phyloP scores from a whole-genome alignment of 78 protist species.

The Tieghemostelium lacteum region DNA sequence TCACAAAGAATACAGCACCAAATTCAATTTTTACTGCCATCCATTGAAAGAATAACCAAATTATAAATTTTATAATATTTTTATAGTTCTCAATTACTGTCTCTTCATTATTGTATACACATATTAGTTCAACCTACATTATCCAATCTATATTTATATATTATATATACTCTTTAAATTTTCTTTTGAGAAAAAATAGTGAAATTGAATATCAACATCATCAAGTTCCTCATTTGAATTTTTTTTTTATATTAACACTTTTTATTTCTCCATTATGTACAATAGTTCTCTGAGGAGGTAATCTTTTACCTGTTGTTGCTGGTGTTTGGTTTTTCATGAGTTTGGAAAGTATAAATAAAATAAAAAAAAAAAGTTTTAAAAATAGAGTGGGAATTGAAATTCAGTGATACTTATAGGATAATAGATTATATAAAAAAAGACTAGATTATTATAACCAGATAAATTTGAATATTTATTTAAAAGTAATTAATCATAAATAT shows the following conservation, averaged over 20 bases:
- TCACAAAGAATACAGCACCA: conserved; percentile 38
- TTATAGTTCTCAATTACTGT: background rate
- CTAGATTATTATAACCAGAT: no score
- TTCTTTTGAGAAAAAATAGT: conserved; percentile 26
- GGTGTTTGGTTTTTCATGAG: no score
- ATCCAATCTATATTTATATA: background rate
- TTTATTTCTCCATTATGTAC: conserved; percentile 39
- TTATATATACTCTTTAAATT: background rate
- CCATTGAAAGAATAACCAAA: conserved; percentile 18
- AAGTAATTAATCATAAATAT: no score
- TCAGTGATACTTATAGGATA: no score
- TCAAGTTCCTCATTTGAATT: conserved; percentile 12
- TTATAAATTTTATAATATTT: background rate
- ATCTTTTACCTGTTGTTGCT: no score
- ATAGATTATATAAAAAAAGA: no score
- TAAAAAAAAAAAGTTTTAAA: no score
- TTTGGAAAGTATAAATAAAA: no score
- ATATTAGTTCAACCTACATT: conserved; percentile 1
- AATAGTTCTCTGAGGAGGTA: background rate
- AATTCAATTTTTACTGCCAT: conserved; percentile 25
- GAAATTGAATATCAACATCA: conserved; percentile 62
- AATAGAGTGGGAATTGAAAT: no score
- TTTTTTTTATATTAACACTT: background rate
- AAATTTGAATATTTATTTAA: no score
- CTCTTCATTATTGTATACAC: conserved; percentile 1